Conservation (phyloP, 768 basidiomycete species). For the Cytidiella melzeri region DNA sequence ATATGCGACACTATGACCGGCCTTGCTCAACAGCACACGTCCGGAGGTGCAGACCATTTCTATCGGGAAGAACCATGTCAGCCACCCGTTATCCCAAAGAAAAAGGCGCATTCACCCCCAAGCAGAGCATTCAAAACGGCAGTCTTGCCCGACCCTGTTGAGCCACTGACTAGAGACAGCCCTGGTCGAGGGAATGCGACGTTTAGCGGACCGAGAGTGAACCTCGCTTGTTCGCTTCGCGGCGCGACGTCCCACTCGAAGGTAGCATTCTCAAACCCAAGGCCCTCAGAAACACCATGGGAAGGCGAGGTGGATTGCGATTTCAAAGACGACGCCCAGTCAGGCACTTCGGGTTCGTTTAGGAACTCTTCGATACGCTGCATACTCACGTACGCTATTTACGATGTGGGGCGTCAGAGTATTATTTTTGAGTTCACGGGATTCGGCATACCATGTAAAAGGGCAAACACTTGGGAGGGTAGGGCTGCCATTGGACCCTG, state of each 20-base stretch:
- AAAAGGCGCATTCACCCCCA: slow-evolving; percentile 42
- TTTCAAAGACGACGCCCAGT: slow-evolving; percentile 69
- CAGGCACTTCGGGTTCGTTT: slow-evolving; percentile 67
- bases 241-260: slow-evolving; percentile 51
- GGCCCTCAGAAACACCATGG: slow-evolving; percentile 18
- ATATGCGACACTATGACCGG: slow-evolving; percentile 56
- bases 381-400: slow-evolving; percentile 68
- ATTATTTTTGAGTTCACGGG: not conserved
- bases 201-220: slow-evolving; percentile 52
- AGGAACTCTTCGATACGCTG: slow-evolving; percentile 73
- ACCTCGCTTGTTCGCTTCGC: slow-evolving; percentile 31
- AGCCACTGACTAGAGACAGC: slow-evolving; percentile 55
- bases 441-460: slow-evolving; percentile 46
- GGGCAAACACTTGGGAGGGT: slow-evolving; percentile 57
- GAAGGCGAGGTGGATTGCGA: slow-evolving; percentile 13
- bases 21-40: slow-evolving; percentile 48
- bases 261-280: slow-evolving; percentile 49
- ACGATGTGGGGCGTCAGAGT: not conserved
- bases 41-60: slow-evolving; percentile 58
- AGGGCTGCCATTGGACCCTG: slow-evolving; percentile 62
- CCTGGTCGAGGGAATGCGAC: slow-evolving; percentile 52
- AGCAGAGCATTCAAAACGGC: slow-evolving; percentile 56
- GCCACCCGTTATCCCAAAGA: not conserved
- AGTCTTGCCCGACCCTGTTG: slow-evolving; percentile 67
- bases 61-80: slow-evolving; percentile 21